Percentiles rank a stretch among this genome's conserved stretches.
phyloP scores from a whole-genome alignment of 306 rosid genomes.

The Oemleria cerasiformis region DNA sequence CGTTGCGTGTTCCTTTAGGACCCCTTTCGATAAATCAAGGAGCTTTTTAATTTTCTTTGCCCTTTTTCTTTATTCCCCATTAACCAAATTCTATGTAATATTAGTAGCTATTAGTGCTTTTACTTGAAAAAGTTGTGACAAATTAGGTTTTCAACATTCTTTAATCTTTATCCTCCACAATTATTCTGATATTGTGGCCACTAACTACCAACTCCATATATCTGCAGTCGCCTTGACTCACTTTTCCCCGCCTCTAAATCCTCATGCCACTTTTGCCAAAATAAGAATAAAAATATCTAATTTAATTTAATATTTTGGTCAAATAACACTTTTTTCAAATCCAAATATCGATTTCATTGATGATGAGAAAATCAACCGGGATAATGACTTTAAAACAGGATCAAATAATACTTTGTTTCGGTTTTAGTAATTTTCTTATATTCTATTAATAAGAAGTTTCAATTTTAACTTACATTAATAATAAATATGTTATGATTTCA shows the following conservation, averaged over 20 bases:
- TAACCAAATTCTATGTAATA: background rate
- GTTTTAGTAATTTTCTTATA: no score
- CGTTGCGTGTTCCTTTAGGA: background rate
- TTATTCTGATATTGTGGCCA: background rate
- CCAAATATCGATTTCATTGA: no score
- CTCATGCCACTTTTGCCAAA: slow-evolving; percentile 1
- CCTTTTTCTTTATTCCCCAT: slow-evolving; percentile 12
- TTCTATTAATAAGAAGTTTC: no score
- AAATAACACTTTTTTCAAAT: no score
- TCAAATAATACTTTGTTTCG: no score
- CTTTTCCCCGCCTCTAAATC: background rate
- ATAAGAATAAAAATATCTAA: no score
- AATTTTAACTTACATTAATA: no score
- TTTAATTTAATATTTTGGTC: no score
- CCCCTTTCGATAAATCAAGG: background rate
- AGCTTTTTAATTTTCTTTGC: background rate
- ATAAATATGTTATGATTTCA: no score
- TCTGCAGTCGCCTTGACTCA: background rate
- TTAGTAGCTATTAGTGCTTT: slow-evolving; percentile 6
- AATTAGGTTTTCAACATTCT: slow-evolving; percentile 17
- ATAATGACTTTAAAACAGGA: no score
- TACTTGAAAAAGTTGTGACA: slow-evolving; percentile 7
- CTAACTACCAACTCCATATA: background rate
- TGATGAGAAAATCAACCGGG: no score
- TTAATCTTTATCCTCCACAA: slow-evolving; percentile 13